Base-by-base conservation (phyloP, 192 early-diverging fungal species). In the Coemansia sp. region DNA sequence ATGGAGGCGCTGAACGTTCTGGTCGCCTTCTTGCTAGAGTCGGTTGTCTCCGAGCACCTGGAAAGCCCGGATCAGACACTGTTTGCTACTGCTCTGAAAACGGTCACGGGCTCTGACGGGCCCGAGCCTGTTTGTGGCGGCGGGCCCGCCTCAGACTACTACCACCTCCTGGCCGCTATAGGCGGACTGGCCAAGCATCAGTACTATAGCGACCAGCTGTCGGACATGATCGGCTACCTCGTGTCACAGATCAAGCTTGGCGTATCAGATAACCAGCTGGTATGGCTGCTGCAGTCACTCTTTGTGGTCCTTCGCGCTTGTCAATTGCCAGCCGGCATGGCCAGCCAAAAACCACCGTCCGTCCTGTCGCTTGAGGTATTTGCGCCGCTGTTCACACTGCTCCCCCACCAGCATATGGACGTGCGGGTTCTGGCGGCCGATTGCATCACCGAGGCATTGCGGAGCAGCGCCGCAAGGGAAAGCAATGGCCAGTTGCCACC, bases 1-100 rank as follows among this genome's bases (percentile, higher is more conserved):
- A 64, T 77, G 59, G 75, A 77, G 39, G 68, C 60, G 7, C 56
- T 77, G 11, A 65, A 67, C 27, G 64, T 72, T 8, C 45, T 77
- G 32, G 52, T 72, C 2, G 27, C 63, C 16, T 60, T 60, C 20
- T 21, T 77, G 50, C 52, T 77, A 3, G 60, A 67, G 43, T 44
- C 49, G 12, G 50, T 60, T 1, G 27, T 31, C 9, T 35, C 34
- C 14, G 46, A 56, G 10, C 37, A n/a, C 16, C 40, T 39, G 6
- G 32, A 39, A 2, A 14, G 26, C 19, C 53, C 53, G 20, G 60
- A 64, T 35, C 36, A 56, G 26, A 2, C n/a, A 18, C 44, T 61
- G 28, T 52, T 67, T 28, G 43, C 21, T 2, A 30, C 54, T 16
- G 51, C 55, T 17, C 53, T 67, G 20, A 12, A 44, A 2, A 41